Base-by-base conservation (phyloP, 345 rosid genomes). In the Lepidium africanum region DNA sequence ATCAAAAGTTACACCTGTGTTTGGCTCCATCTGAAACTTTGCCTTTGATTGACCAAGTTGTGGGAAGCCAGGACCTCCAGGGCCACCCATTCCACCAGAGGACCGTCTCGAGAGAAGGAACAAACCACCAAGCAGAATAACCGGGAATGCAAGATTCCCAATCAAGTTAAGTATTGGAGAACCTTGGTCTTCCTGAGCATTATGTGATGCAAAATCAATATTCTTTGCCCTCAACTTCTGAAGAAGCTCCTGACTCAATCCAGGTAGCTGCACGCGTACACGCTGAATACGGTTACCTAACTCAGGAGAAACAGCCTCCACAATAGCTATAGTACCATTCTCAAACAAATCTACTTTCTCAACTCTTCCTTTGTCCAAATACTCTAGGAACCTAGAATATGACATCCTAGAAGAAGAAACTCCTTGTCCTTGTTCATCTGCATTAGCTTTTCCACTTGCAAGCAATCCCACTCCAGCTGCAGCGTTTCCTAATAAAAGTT, bases 51-150 rank as follows among this genome's bases (percentile, higher is more conserved):
- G 96, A 70, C 97, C 98, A 64, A 93, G 77, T 41, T 71, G 85
- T 7, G 98, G 98, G 60, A 82, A 85, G 46, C 98, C 98, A 61
- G 94, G 96, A 27, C 97, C 97, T 57, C 98, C 98, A 33, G 97
- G 97, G n/a, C 97, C 98, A 48, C 98, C 98, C 97, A 88, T 90
- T 66, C 98, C 97, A 74, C 97, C 97, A n/a, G 91, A 82, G 9
- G 98, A 93, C 25, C 96, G 82, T 33, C 97, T 87, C 23, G 98
- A 93, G 55, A 93, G 91, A 77, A 93, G 89, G 75, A 93, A 93
- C 46, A 90, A 76, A 19, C 97, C 98, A 2, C 98, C 97, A 53
- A 93, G 85, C 41, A 93, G 72, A 60, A 93, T 79, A 9, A 93
- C 73, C 9, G 96, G 98, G 78, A 93, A 93, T 17, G 98, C 97